Conservation (phyloP, 371 early-diverging fungal species). For the Lichtheimia corymbifera region DNA sequence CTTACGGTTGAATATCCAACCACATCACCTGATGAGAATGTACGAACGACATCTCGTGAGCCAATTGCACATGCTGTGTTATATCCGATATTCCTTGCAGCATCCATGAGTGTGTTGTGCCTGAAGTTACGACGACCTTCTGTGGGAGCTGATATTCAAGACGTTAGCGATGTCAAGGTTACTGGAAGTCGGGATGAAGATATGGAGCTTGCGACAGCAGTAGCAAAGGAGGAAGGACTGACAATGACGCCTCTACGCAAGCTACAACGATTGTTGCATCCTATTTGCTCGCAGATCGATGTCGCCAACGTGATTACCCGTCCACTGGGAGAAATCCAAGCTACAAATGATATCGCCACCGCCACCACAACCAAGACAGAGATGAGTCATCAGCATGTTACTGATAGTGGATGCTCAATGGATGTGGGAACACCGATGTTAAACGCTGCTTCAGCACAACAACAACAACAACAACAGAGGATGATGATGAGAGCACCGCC, state of each 20-base stretch:
- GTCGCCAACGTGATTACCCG: constrained; percentile 8
- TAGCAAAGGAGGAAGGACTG: background rate
- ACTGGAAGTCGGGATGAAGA: background rate
- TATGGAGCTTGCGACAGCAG: background rate
- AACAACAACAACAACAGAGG: constrained; percentile 1
- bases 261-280: constrained; percentile 12
- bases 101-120: constrained; percentile 6
- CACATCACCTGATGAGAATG: background rate
- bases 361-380: background rate
- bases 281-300: constrained; percentile 16
- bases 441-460: background rate
- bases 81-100: constrained; percentile 13
- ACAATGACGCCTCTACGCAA: constrained; percentile 14
- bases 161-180: background rate
- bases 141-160: background rate
- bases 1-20: constrained; percentile 6
- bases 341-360: constrained; percentile 2
- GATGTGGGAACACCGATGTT: background rate
- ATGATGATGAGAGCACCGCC: background rate
- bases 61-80: constrained; percentile 11
- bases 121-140: background rate
- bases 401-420: background rate
- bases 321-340: constrained; percentile 10
- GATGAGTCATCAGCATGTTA: background rate
- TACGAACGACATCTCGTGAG: background rate